Evolutionary conservation across 140 eudicot genomes (phyloP).

Genomic region (Oenanthe javanica): DNA sequence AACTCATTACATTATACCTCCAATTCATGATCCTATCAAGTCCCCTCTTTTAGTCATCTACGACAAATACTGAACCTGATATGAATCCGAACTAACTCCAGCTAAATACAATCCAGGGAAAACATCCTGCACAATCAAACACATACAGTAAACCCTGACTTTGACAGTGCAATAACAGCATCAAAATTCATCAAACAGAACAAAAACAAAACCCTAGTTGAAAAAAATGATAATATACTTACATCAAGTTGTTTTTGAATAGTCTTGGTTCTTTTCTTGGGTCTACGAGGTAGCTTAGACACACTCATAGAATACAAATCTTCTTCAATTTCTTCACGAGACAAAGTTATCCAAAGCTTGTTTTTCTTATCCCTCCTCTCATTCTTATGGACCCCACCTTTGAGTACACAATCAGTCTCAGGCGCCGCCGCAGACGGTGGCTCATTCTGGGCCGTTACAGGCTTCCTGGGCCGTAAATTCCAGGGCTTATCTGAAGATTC

Average conservation of each 20-base stretch:
- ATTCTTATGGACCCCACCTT: conserved; percentile 8
- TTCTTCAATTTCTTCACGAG: conserved; percentile 67
- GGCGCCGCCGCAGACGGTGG: conserved; percentile 4
- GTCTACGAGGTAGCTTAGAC: conserved; percentile 43
- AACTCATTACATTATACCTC: conserved; percentile 4
- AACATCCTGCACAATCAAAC: conserved; percentile 31
- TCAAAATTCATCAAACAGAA: not conserved
- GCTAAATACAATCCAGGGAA: conserved; percentile 55
- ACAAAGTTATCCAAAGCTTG: conserved; percentile 50
- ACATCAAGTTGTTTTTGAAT: conserved; percentile 56
- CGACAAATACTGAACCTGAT: conserved; percentile 22
- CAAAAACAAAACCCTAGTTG: not conserved
- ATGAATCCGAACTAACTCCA: conserved; percentile 48
- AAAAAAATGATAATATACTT: not conserved
- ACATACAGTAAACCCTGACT: not conserved
- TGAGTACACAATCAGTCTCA: not conserved
- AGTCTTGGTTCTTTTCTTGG: conserved; percentile 41
- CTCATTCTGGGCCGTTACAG: not conserved
- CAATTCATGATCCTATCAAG: not conserved
- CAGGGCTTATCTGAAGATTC: conserved; percentile 29
- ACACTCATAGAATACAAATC: conserved; percentile 57
- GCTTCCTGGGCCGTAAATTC: conserved; percentile 40
- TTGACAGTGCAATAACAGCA: not conserved
- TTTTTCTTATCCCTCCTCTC: conserved; percentile 27
- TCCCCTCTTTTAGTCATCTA: too few relatives aligned